Base-by-base conservation (phyloP, 2,329 filamentous ascomycete species). In the Pyrenochaeta sp. region DNA sequence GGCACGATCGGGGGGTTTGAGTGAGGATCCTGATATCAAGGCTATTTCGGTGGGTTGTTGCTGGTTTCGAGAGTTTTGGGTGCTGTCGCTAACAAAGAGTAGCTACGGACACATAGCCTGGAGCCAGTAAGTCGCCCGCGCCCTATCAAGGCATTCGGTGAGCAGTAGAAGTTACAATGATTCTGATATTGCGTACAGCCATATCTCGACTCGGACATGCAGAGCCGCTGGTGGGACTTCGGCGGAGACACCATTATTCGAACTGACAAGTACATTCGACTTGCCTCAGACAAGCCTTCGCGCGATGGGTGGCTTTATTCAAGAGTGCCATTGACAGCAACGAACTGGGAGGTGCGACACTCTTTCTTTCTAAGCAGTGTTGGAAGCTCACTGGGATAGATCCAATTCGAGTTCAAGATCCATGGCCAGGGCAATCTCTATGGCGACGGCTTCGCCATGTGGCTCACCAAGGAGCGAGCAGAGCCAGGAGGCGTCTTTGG, bases 201-300 rank as follows among this genome's bases (percentile, higher is more conserved):
- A 58, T 99, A 97, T 79, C 87, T 99, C 68, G 95, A 99, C 80
- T 95, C 92, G 56, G 95, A 98, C 77, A 93, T 98, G 89, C 90
- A 96, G 81, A 97, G 91, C 81, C 89, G 95, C 75, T 99, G 95
- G 94, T 99, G 94, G 79, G 95, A 99, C 81, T 99, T 96, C 85
- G 95, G 95, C 74, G 95, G 94, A 73, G 92, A 97, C 80, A 92
- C 94, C 35, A 89, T 99, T 68, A 85, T 97, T 70, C 83, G 87
- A 63, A 84, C 86, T 58, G 87, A 90, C 71, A 83, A 85, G 78
- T 97, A 98, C 79, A 90, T 99, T 67, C 92, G 95, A 66, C 86
- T 99, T 51, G 93, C 93, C 27, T 90, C 92, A 54, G 92, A 98
- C 78, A 89, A 90, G 58, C 90, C 91, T 55, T 97, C 94, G 68